phyloP scores from a whole-genome alignment of 1,139 yeast genomes.

The Lodderomyces parapsilosis region DNA sequence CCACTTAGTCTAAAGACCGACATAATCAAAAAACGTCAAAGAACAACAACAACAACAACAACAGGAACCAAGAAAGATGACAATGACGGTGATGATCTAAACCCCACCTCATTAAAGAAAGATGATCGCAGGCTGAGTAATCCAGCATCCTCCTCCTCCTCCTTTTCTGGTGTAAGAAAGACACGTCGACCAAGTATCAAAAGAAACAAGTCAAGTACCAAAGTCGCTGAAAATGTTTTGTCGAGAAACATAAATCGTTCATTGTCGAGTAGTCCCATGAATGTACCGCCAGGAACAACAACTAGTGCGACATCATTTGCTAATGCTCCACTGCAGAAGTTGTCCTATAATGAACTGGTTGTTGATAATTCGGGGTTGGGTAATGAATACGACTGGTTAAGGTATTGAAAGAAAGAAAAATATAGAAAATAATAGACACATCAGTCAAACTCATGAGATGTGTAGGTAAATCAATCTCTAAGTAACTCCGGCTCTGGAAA shows the following conservation, averaged over 20 bases:
- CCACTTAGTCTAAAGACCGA: conserved; percentile 78
- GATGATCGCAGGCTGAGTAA: conserved; percentile 3
- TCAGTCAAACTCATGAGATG: too few species aligned
- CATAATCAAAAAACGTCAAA: conserved; percentile 73
- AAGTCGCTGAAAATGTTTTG: conserved; percentile 4
- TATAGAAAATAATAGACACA: background rate
- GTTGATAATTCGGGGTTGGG: background rate
- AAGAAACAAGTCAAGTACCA: conserved; percentile 8
- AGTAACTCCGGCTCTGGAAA: too few species aligned
- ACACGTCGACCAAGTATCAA: conserved; percentile 9
- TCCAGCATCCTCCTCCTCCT: background rate
- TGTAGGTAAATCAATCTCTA: too few species aligned
- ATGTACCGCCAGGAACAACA: background rate
- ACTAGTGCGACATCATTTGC: conserved; percentile 1
- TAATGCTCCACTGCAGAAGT: background rate
- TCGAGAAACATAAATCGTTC: conserved; percentile 9
- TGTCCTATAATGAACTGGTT: conserved; percentile 1
- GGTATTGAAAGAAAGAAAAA: conserved; percentile 14
- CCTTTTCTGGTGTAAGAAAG: conserved; percentile 4
- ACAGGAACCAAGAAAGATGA: conserved; percentile 8
- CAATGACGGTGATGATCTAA: conserved; percentile 38
- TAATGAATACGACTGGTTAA: conserved; percentile 36
- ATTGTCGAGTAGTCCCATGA: background rate
- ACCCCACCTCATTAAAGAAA: conserved; percentile 27
- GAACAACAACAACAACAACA: conserved; percentile 11